Percentiles rank a stretch among this genome's conserved stretches.
phyloP scores from a whole-genome alignment of 179 eudicot genomes.

The Beta macrorhiza region DNA sequence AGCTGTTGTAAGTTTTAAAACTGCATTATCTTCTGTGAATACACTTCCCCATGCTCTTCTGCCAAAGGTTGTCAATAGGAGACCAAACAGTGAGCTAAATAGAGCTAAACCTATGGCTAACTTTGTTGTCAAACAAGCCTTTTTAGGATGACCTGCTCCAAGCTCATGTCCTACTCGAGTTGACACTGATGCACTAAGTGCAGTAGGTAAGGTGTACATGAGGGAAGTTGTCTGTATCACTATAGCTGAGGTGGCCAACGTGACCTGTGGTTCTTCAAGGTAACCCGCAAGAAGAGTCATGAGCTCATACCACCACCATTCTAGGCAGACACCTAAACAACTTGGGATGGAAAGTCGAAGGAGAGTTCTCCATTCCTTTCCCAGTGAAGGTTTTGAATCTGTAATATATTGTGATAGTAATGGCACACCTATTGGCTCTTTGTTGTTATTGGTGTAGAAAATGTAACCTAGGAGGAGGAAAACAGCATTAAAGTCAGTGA shows the following conservation, averaged over 20 bases:
- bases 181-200: constrained; percentile 76
- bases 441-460: constrained; percentile 32
- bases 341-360: constrained; percentile 70
- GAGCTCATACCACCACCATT: constrained; percentile 97
- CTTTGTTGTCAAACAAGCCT: constrained; percentile 62
- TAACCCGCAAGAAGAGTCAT: constrained; percentile 90
- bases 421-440: constrained; percentile 36
- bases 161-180: constrained; percentile 85
- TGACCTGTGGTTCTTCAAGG: constrained; percentile 58
- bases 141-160: constrained; percentile 71
- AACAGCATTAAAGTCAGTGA: constrained; percentile 56
- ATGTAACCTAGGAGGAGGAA: constrained; percentile 52
- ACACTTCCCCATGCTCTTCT: constrained; percentile 69
- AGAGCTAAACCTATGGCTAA: constrained; percentile 57
- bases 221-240: constrained; percentile 88
- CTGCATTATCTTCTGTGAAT: constrained; percentile 62
- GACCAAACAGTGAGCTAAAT: constrained; percentile 50
- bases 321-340: constrained; percentile 74
- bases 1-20: constrained; percentile 56
- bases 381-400: constrained; percentile 29
- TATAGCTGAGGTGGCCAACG: constrained; percentile 81
- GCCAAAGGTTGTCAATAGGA: constrained; percentile 65
- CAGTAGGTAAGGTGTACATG: constrained; percentile 77
- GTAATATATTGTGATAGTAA: constrained; percentile 32
- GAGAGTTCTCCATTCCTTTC: constrained; percentile 62